Conservation (phyloP, 202 grass and related monocot species). For the Carex sylvatica region DNA sequence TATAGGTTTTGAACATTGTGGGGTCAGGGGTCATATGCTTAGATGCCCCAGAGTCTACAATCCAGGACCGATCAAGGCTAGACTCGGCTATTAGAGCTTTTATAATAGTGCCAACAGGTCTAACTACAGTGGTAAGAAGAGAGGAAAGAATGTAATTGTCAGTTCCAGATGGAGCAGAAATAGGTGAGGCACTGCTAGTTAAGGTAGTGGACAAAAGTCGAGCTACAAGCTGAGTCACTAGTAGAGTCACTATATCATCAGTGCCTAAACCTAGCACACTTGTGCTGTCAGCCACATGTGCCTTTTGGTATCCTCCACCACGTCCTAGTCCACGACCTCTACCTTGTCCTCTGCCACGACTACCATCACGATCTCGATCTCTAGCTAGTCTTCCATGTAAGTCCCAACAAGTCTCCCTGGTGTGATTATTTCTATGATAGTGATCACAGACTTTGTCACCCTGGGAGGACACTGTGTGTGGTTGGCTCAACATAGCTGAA, state of each 20-base stretch:
- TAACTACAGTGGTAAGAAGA: not conserved
- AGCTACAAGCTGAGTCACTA: not conserved
- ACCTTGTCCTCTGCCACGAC: too few relatives aligned
- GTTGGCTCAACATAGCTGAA: too few relatives aligned
- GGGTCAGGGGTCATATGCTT: not conserved
- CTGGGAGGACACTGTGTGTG: too few relatives aligned
- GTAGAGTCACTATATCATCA: not conserved
- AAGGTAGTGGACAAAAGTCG: not conserved
- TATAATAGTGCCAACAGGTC: not conserved
- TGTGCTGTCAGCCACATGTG: not conserved
- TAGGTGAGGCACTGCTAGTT: not conserved
- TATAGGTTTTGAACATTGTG: not conserved
- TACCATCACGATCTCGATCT: too few relatives aligned
- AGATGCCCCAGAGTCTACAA: not conserved
- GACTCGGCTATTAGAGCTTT: not conserved
- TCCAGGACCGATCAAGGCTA: not conserved
- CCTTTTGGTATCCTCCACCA: not conserved
- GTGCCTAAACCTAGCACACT: not conserved
- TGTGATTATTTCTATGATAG: too few relatives aligned
- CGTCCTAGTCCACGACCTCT: too few relatives aligned
- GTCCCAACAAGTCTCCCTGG: too few relatives aligned
- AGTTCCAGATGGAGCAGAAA: not conserved
- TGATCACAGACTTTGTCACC: too few relatives aligned
- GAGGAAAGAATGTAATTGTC: not conserved
- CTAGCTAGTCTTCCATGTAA: too few relatives aligned